phyloP scores from a whole-genome alignment of 1,284 basidiomycete species.

The Tilletia caries region DNA sequence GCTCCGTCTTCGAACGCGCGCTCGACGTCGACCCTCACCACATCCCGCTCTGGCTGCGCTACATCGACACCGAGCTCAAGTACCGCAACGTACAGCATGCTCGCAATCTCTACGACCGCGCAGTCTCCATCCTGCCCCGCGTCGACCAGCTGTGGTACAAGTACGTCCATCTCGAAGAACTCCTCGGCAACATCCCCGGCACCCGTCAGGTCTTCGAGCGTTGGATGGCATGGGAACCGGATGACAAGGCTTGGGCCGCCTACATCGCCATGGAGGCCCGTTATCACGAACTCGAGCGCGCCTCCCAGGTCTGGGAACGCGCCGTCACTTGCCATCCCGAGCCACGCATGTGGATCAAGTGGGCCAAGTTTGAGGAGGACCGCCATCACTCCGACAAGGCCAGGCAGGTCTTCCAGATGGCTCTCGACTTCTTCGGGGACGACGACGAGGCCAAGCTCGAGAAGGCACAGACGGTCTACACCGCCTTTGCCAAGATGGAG shows the following conservation, averaged over 20 bases:
- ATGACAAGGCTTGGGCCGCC: slow-evolving; percentile 98
- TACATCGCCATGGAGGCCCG: slow-evolving; percentile 95
- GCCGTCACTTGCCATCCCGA: slow-evolving; percentile 91
- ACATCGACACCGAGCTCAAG: slow-evolving; percentile 98
- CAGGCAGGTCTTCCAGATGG: slow-evolving; percentile 92
- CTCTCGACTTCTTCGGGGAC: slow-evolving; percentile 93
- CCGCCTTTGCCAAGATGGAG: slow-evolving; percentile 97
- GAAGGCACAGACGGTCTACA: slow-evolving; percentile 93
- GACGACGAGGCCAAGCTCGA: slow-evolving; percentile 88
- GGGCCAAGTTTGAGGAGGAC: slow-evolving; percentile 96
- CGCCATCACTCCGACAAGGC: slow-evolving; percentile 83
- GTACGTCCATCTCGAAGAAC: slow-evolving; percentile 96
- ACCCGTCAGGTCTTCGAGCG: slow-evolving; percentile 96
- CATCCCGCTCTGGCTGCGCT: slow-evolving; percentile 86
- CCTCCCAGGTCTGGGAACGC: slow-evolving; percentile 87
- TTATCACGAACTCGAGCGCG: slow-evolving; percentile 85
- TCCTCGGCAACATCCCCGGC: slow-evolving; percentile 90
- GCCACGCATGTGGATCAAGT: slow-evolving; percentile 93
- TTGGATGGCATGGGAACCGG: slow-evolving; percentile 99
- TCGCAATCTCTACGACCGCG: slow-evolving; percentile 92
- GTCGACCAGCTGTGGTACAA: slow-evolving; percentile 90
- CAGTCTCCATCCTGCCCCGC: slow-evolving; percentile 89
- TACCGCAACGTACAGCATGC: slow-evolving; percentile 94
- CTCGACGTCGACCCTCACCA: slow-evolving; percentile 88
- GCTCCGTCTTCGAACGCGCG: slow-evolving; percentile 93